Conservation (phyloP, 257 asterid genomes). For the Anisodus tanguticus region DNA sequence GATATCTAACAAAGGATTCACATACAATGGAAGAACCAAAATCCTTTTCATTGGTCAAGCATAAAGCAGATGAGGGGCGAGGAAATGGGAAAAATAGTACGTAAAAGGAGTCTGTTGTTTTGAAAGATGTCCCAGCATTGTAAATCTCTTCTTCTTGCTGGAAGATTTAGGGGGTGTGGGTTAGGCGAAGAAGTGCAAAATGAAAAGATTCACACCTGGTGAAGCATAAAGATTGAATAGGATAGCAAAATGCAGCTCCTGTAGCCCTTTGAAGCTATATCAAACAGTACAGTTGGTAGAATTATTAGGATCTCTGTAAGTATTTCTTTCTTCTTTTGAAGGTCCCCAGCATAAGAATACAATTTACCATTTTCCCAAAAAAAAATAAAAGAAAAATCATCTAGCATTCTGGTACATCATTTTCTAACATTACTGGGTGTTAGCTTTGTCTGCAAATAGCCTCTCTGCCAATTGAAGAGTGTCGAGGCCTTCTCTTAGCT, state of each 20-base stretch:
- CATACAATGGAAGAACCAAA: too few relatives aligned
- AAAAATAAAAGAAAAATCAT: too few relatives aligned
- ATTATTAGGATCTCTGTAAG: too few relatives aligned
- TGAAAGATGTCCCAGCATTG: neutral
- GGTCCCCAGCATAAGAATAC: too few relatives aligned
- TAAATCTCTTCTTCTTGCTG: neutral
- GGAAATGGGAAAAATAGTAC: neutral
- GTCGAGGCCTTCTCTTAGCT: constrained; percentile 12
- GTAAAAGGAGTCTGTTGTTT: constrained; percentile 13
- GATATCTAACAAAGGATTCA: too few relatives aligned
- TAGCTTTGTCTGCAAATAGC: neutral
- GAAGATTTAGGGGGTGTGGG: neutral
- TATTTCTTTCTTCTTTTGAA: too few relatives aligned
- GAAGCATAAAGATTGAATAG: constrained; percentile 6
- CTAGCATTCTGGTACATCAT: constrained; percentile 21
- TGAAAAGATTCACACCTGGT: neutral
- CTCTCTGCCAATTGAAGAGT: neutral
- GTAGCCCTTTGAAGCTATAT: constrained; percentile 17
- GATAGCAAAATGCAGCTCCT: constrained; percentile 10
- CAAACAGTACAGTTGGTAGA: too few relatives aligned
- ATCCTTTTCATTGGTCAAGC: neutral
- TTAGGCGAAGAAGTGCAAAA: neutral
- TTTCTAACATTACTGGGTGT: neutral
- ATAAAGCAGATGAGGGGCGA: neutral
- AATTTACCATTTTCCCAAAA: too few relatives aligned